Evolutionary conservation across 306 rosid species (phyloP), one percentile per base, ranked within the genome.

Genomic region (Medicago ruthenica): DNA sequence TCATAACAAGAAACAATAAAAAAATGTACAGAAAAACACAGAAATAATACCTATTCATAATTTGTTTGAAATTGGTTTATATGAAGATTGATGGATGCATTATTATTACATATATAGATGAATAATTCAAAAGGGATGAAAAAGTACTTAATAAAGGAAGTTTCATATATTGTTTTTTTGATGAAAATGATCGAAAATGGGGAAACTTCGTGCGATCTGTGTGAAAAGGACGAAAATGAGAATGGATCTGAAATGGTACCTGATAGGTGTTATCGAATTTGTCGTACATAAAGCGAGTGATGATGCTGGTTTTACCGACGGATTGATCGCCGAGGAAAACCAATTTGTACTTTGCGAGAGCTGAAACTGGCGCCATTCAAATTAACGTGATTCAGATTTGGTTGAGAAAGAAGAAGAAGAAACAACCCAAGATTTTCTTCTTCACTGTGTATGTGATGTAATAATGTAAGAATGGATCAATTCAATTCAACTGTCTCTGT

Each of bases 221-320:
- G 27, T 27, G 2, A 51, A n/a, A 27, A 59, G 1, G 39, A 58
- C 17, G 31, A 68, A 68, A 47, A 48, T 0, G 4, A 27, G 31
- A 70, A 17, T 44, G 84, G 90, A 84, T 84, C 87, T 77, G 84
- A 62, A 45, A 11, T 50, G 14, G 15, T 1, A 87, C 91, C 91
- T 87, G 91, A 76, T 87, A 87, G 27, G 91, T 87, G 58, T 80
- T 85, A 50, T 87, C 91, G 71, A 87, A 87, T 84, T 87, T 87
- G 76, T 87, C 90, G 67, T 87, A 87, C 90, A 87, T 87, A 77
- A 87, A 87, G 72, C 90, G 90, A 61, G 90, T 87, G 73, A 84
- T 87, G 85, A 84, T 87, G 78, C 90, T 87, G 78, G 90, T 87
- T 78, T 87, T 87, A 1, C 90, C 90, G 67, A 87, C 90, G 40